phyloP scores from a whole-genome alignment of 2,329 filamentous ascomycete genomes.

The Pseudocercospora musae region DNA sequence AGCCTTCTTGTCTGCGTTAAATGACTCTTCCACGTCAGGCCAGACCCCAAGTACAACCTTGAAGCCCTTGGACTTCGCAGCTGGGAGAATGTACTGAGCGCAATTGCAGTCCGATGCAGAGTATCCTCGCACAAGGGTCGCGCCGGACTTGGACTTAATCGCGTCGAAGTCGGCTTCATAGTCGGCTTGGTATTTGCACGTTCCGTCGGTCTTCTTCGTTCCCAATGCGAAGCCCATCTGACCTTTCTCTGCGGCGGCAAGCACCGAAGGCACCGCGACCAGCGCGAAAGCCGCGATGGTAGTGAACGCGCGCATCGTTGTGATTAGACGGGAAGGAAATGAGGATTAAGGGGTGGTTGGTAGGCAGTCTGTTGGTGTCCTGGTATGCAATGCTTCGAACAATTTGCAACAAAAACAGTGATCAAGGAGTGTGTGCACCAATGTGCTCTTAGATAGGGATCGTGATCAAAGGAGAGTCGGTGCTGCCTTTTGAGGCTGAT shows the following conservation, averaged over 20 bases:
- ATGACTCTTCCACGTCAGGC: constrained; percentile 63
- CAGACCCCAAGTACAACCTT: constrained; percentile 69
- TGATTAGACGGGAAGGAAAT: constrained; percentile 3
- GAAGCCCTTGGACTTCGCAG: constrained; percentile 62
- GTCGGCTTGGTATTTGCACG: constrained; percentile 61
- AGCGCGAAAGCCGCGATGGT: constrained; percentile 28
- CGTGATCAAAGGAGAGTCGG: constrained; percentile 7
- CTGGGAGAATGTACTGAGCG: constrained; percentile 61
- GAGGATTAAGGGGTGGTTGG: neutral
- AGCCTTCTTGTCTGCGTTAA: constrained; percentile 58
- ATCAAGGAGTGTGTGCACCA: constrained; percentile 16
- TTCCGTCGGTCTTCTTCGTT: constrained; percentile 58
- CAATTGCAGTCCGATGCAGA: constrained; percentile 64
- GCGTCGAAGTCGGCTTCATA: constrained; percentile 65
- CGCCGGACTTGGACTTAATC: constrained; percentile 50
- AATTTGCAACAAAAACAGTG: neutral
- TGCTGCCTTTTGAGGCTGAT: constrained; percentile 1
- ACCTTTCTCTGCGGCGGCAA: constrained; percentile 39
- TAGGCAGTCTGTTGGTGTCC: constrained; percentile 1
- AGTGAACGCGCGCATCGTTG: constrained; percentile 28
- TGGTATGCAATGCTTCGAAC: neutral
- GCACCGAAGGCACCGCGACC: constrained; percentile 23
- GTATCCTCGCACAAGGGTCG: constrained; percentile 63
- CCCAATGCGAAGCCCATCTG: constrained; percentile 65
- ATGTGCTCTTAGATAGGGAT: neutral